Base-by-base conservation (phyloP, 1,139 yeast genomes). In the Pichia sp. region DNA sequence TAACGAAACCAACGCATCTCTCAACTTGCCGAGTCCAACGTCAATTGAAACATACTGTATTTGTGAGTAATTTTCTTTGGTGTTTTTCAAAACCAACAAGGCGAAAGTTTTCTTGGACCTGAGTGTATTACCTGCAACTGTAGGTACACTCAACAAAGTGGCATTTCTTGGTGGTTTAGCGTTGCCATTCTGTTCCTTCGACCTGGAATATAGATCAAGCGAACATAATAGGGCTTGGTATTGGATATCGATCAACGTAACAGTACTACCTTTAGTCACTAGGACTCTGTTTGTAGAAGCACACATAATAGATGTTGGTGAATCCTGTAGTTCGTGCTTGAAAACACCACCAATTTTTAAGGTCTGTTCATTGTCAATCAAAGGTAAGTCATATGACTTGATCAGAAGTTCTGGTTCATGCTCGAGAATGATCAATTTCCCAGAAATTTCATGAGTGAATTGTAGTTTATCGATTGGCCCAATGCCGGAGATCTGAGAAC, bases 21-120 rank as follows among this genome's bases (percentile, higher is more conserved):
- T 78, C 59, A 90, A 75, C 50, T 82, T 83, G 60, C 92, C 91
- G 43, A 79, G 71, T 2, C 95, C 95, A 17, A 84, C 81, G 59
- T 84, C 82, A 38, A 87, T 76, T 51, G 83, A 79, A 54, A 76
- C 70, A 49, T 76, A 70, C 60, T 77, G 75, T 58, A 79, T 69
- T 53, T 73, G 71, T 36, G 77, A 72, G 53, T 73, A 73, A 53
- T 78, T 77, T 59, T 77, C 77, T 60, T 73, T 76, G 20, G 68
- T 63, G 56, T 77, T 76, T 55, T 72, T 70, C 55, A 75, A 70
- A 51, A 78, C 67, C 60, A 73, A 74, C 52, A 79, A 65, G n/a
- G 76, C 76, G 65, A 73, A 71, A 0, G 84, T 72, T 51, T 71
- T 71, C 49, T 70, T 70, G 2, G 77, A 68, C 57, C 71, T 74